phyloP scores from a whole-genome alignment of 2,329 filamentous ascomycete species.

The Pestalotiopsis sp. region DNA sequence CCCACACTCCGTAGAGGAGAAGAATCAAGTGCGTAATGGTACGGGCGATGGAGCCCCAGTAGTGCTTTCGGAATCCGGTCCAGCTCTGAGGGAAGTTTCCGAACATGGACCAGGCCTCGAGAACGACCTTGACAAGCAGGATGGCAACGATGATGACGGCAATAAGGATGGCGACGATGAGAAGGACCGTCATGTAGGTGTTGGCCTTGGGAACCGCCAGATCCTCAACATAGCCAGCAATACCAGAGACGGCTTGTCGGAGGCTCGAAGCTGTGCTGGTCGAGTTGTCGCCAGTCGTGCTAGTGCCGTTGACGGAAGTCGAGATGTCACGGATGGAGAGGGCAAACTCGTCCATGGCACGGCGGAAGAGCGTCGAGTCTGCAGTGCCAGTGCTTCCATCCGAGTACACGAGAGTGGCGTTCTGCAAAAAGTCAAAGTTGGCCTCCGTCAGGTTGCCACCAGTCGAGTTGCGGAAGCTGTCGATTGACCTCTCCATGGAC shows the following conservation, averaged over 20 bases:
- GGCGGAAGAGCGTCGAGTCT: conserved; percentile 51
- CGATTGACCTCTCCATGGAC: conserved; percentile 79
- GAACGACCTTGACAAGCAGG: conserved; percentile 84
- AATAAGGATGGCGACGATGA: conserved; percentile 86
- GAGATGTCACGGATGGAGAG: conserved; percentile 57
- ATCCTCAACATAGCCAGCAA: conserved; percentile 82
- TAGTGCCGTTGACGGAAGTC: conserved; percentile 45
- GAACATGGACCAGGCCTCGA: conserved; percentile 90
- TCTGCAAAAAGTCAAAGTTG: conserved; percentile 74
- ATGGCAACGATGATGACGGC: conserved; percentile 84
- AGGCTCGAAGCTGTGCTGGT: conserved; percentile 33
- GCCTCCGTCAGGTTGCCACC: conserved; percentile 86
- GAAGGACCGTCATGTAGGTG: conserved; percentile 92
- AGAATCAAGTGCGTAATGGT: conserved; percentile 89
- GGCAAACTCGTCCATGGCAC: conserved; percentile 51
- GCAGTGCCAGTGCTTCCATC: conserved; percentile 56
- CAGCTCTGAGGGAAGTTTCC: conserved; percentile 82
- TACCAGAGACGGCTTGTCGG: conserved; percentile 65
- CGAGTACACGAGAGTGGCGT: conserved; percentile 73
- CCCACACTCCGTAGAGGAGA: conserved; percentile 92
- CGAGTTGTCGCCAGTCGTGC: conserved; percentile 26
- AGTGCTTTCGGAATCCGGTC: conserved; percentile 87
- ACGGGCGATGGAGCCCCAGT: conserved; percentile 90
- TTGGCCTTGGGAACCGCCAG: conserved; percentile 85
- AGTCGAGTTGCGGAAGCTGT: conserved; percentile 77